These are phyloP conservation scores for Hypoxylon lienhwacheense DNA, from an alignment of 495 filamentous ascomycete genomes.

Conservation along the genomic window DNA sequence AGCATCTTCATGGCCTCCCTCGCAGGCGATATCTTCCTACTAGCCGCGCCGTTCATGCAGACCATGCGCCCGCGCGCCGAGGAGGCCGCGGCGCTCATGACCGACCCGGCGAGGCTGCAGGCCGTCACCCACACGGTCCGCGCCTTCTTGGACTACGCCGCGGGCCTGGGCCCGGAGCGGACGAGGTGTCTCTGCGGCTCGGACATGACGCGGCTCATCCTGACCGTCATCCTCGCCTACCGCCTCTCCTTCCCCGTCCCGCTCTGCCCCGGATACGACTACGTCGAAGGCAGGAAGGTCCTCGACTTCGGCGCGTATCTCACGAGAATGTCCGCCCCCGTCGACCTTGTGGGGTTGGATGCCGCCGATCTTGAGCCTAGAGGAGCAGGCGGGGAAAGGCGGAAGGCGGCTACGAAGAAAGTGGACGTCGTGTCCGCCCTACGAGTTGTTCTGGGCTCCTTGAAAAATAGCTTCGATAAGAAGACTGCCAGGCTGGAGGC, in stretches of 20 bases:
- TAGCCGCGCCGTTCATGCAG: conserved; percentile 42
- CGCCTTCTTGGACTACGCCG: conserved; percentile 37
- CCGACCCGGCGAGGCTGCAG: conserved; percentile 19
- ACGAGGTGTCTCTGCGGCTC: conserved; percentile 39
- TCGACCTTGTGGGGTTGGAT: background rate
- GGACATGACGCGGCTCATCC: conserved; percentile 43
- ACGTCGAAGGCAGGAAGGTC: conserved; percentile 31
- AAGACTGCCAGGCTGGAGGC: conserved; percentile 42
- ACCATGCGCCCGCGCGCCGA: conserved; percentile 1
- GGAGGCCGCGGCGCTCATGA: background rate
- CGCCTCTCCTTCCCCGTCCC: conserved; percentile 46
- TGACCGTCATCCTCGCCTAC: conserved; percentile 44
- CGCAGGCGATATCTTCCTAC: conserved; percentile 42
- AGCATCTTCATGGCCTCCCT: conserved; percentile 39
- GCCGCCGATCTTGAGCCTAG: background rate
- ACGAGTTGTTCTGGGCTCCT: conserved; percentile 44
- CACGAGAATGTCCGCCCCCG: conserved; percentile 31
- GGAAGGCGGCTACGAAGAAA: conserved; percentile 4
- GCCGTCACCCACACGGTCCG: conserved; percentile 23
- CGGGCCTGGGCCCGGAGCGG: conserved; percentile 21
- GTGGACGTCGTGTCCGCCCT: conserved; percentile 45
- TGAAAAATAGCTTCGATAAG: conserved; percentile 44
- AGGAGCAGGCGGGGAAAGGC: background rate
- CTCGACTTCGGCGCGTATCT: conserved; percentile 41
- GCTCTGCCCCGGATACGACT: conserved; percentile 45